These are phyloP conservation scores for Linderina pennispora DNA, from an alignment of 192 early-diverging fungal genomes.

Conservation along the genomic window DNA sequence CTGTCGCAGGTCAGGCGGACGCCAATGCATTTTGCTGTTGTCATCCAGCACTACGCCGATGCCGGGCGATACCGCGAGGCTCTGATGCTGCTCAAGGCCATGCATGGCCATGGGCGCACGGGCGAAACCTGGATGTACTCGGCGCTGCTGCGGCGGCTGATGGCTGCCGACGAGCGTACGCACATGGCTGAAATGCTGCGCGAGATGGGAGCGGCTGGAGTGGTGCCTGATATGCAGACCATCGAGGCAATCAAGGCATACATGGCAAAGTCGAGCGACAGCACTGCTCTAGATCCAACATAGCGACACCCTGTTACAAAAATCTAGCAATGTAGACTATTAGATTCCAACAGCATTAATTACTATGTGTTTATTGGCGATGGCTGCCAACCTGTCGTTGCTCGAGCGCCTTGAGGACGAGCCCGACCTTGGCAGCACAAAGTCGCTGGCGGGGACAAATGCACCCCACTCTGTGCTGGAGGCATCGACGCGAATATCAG, in stretches of 20 bases:
- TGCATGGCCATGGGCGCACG: conserved; percentile 11
- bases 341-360: too few relatives aligned
- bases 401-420: background rate
- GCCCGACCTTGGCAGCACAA: conserved; percentile 10
- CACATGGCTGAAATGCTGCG: conserved; percentile 14
- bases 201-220: conserved; percentile 8
- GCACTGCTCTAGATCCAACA: background rate
- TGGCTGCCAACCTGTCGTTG: too few relatives aligned
- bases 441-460: conserved; percentile 35
- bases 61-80: background rate
- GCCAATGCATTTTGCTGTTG: conserved; percentile 10
- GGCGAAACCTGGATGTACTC: conserved; percentile 9
- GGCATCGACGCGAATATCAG: conserved; percentile 1
- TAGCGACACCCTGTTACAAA: background rate
- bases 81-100: conserved; percentile 8
- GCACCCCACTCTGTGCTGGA: conserved; percentile 21
- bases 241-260: conserved; percentile 15
- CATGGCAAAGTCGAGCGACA: background rate
- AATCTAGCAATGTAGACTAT: background rate
- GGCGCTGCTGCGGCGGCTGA: conserved; percentile 5
- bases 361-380: too few relatives aligned
- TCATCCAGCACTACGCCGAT: conserved; percentile 10
- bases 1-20: conserved; percentile 4
- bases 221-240: conserved; percentile 1
- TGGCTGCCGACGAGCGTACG: conserved; percentile 1